phyloP scores from a whole-genome alignment of 1,139 yeast species.

The Taiozyma sp. region DNA sequence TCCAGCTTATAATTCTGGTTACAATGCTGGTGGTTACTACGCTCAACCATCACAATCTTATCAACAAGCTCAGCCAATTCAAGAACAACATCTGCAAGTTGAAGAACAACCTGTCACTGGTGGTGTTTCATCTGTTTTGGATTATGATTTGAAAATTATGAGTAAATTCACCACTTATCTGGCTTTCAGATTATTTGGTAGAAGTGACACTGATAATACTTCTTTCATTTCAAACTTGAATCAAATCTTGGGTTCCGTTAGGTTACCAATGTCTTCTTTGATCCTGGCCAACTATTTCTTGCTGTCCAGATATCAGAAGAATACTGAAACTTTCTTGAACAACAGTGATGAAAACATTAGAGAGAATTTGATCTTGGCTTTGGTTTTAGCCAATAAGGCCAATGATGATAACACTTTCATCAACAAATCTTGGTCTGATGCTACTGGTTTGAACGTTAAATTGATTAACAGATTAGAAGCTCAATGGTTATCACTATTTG shows the following conservation, averaged over 20 bases:
- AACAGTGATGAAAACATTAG: conserved; percentile 45
- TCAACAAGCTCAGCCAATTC: conserved; percentile 6
- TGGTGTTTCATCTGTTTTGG: conserved; percentile 74
- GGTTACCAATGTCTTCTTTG: conserved; percentile 80
- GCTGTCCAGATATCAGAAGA: conserved; percentile 38
- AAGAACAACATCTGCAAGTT: conserved; percentile 18
- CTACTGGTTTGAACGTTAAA: conserved; percentile 69
- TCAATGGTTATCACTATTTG: conserved; percentile 53
- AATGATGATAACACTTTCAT: conserved; percentile 97
- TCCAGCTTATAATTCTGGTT: conserved; percentile 2
- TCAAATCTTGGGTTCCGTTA: conserved; percentile 81
- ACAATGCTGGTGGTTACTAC: conserved; percentile 3
- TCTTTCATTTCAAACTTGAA: conserved; percentile 57
- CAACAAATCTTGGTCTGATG: conserved; percentile 92
- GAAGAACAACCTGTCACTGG: conserved; percentile 41
- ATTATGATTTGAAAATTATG: conserved; percentile 76
- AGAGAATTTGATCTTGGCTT: conserved; percentile 60
- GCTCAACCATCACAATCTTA: neutral
- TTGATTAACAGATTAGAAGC: conserved; percentile 66
- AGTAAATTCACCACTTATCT: conserved; percentile 68
- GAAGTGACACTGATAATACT: conserved; percentile 49
- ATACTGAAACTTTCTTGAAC: conserved; percentile 24
- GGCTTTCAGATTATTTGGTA: conserved; percentile 36
- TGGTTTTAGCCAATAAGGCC: conserved; percentile 86
- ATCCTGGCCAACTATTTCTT: conserved; percentile 76